Evolutionary conservation across 768 basidiomycete genomes (phyloP).

Genomic region (Podaxis rugospora): DNA sequence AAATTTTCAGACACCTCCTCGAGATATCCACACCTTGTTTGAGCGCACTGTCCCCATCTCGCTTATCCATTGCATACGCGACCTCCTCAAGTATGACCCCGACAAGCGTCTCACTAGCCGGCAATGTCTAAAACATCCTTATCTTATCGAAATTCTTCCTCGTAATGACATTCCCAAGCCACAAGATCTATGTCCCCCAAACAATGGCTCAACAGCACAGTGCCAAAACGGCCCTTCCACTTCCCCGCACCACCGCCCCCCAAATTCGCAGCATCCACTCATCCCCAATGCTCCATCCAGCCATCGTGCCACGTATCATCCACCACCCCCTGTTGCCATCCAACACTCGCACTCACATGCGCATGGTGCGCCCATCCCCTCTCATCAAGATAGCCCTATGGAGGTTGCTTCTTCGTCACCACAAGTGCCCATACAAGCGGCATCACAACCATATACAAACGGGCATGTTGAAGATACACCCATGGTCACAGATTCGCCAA

Average conservation of each 20-base stretch:
- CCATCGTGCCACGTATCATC: conserved; percentile 42
- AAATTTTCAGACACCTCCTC: conserved; percentile 52
- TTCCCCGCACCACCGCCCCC: conserved; percentile 29
- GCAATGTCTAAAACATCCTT: conserved; percentile 85
- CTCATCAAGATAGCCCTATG: conserved; percentile 51
- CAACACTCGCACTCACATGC: conserved; percentile 18
- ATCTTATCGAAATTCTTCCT: conserved; percentile 76
- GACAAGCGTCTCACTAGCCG: conserved; percentile 78
- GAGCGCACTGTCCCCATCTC: conserved; percentile 72
- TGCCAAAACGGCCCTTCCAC: conserved; percentile 6
- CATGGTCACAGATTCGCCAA: conserved; percentile 47
- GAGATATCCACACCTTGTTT: conserved; percentile 69
- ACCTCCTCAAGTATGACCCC: conserved; percentile 91
- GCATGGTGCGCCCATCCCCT: conserved; percentile 23
- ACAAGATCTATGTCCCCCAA: conserved; percentile 28
- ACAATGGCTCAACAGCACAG: conserved; percentile 30
- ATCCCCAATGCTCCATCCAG: conserved; percentile 32
- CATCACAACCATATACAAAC: conserved; percentile 34
- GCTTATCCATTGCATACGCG: conserved; percentile 87
- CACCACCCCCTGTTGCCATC: conserved; percentile 20
- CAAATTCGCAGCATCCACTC: conserved; percentile 45
- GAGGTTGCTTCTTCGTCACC: conserved; percentile 45
- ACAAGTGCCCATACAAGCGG: conserved; percentile 25
- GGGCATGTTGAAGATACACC: conserved; percentile 50
- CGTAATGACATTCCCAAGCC: conserved; percentile 57